Conservation (phyloP, 768 basidiomycete species). For the Pleurotus tuoliensis region DNA sequence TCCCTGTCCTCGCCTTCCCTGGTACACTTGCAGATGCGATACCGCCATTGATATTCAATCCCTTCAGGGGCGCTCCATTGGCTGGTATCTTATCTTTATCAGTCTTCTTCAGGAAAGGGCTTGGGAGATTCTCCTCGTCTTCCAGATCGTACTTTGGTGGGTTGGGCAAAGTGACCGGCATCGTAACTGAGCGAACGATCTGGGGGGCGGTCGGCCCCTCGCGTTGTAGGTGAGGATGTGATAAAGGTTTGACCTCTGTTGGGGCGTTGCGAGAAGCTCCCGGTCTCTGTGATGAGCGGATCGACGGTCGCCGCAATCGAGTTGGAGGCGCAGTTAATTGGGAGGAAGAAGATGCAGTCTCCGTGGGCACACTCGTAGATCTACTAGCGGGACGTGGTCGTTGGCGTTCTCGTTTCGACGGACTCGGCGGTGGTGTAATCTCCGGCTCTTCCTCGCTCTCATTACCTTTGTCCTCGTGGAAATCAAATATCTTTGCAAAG, state of each 20-base stretch:
- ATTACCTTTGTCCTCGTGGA: constrained; percentile 39
- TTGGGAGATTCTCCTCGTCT: constrained; percentile 84
- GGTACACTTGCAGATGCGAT: constrained; percentile 3
- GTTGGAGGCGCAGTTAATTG: constrained; percentile 34
- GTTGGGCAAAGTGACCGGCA: constrained; percentile 20
- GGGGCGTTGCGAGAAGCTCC: constrained; percentile 15
- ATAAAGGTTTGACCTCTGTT: constrained; percentile 33
- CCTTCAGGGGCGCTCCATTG: constrained; percentile 9
- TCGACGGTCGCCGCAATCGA: constrained; percentile 54
- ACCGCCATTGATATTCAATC: constrained; percentile 3
- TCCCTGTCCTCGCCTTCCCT: constrained; percentile 14
- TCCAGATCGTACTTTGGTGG: constrained; percentile 58
- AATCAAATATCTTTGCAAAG: constrained; percentile 78
- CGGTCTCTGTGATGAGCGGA: constrained; percentile 38
- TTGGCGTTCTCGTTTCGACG: constrained; percentile 41
- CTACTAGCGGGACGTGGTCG: constrained; percentile 16
- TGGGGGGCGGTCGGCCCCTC: constrained; percentile 11
- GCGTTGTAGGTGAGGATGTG: constrained; percentile 37
- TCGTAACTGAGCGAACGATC: constrained; percentile 8
- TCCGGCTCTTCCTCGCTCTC: constrained; percentile 24
- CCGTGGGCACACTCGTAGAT: constrained; percentile 11
- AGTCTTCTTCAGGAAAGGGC: constrained; percentile 69
- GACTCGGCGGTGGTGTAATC: constrained; percentile 40
- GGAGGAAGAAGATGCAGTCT: constrained; percentile 14
- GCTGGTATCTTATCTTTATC: constrained; percentile 31